phyloP scores from a whole-genome alignment of 345 rosid species.

The Gossypium arboreum region DNA sequence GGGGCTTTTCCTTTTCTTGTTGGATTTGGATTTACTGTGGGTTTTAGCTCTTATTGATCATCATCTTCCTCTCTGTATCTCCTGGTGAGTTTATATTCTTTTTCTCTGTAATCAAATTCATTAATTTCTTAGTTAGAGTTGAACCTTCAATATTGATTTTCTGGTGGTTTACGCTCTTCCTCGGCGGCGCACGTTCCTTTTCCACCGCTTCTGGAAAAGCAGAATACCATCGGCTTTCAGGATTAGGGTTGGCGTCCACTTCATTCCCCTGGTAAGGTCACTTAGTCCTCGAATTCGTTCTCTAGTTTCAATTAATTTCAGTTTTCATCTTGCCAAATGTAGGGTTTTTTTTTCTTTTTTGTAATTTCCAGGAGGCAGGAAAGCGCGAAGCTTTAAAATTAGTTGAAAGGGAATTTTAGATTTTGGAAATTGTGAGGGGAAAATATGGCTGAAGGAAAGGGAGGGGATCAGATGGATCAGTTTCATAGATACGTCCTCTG shows the following conservation, averaged over 20 bases:
- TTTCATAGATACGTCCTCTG: not conserved
- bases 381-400: not conserved
- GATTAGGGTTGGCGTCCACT: conserved; percentile 2
- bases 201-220: not conserved
- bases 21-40: too few species aligned
- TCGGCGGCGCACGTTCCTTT: not conserved
- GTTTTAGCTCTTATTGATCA: not conserved
- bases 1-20: not conserved
- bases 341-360: not conserved
- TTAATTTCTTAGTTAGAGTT: not conserved
- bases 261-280: not conserved
- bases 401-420: not conserved
- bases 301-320: not conserved
- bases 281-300: not conserved
- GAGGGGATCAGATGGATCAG: conserved; percentile 4
- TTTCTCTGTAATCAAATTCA: not conserved
- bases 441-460: conserved; percentile 7
- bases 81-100: not conserved
- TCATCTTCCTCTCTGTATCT: not conserved
- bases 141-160: not conserved
- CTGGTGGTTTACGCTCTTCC: not conserved
- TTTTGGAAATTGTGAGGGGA: not conserved
- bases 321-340: not conserved
- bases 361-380: not conserved
- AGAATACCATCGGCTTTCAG: not conserved